Evolutionary conservation across 2,329 filamentous ascomycete genomes (phyloP).

Genomic region (Fusarium sp.): DNA sequence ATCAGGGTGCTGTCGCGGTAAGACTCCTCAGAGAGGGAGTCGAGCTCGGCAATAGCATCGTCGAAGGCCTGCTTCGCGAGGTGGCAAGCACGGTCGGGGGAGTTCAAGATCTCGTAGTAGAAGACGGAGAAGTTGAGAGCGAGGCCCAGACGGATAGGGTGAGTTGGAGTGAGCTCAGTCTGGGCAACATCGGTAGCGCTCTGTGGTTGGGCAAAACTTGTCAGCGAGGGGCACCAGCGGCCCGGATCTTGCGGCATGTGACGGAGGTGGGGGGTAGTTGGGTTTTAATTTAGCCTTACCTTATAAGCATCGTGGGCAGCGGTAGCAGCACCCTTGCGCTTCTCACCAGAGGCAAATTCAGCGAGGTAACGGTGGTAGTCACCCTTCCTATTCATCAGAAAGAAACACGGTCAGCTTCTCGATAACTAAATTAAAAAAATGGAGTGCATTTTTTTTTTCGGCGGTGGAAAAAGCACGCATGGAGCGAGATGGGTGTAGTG

Average conservation of each 20-base stretch:
- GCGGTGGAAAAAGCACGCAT: slow-evolving; percentile 10
- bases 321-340: slow-evolving; percentile 87
- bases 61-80: slow-evolving; percentile 99
- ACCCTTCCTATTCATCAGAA: slow-evolving; percentile 75
- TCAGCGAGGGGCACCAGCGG: slow-evolving; percentile 69
- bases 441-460: background rate
- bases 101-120: slow-evolving; percentile 99
- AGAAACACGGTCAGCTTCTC: slow-evolving; percentile 19
- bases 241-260: slow-evolving; percentile 44
- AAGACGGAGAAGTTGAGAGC: slow-evolving; percentile 99
- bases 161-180: slow-evolving; percentile 95
- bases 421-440: slow-evolving; percentile 9
- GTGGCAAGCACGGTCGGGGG: slow-evolving; percentile 97
- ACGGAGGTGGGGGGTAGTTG: slow-evolving; percentile 28
- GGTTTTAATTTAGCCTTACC: slow-evolving; percentile 63
- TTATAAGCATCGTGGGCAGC: slow-evolving; percentile 96
- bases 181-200: slow-evolving; percentile 99
- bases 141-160: slow-evolving; percentile 97
- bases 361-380: slow-evolving; percentile 96
- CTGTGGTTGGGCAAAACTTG: slow-evolving; percentile 91
- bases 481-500: slow-evolving; percentile 7
- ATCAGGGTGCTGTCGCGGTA: slow-evolving; percentile 99
- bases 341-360: slow-evolving; percentile 92
- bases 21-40: slow-evolving; percentile 97
- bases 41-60: slow-evolving; percentile 96